Percentiles rank a stretch among this genome's conserved stretches.
Evolutionary conservation across 202 grass and related monocot species (phyloP).

Genomic region (Sporobolus alterniflorus): DNA sequence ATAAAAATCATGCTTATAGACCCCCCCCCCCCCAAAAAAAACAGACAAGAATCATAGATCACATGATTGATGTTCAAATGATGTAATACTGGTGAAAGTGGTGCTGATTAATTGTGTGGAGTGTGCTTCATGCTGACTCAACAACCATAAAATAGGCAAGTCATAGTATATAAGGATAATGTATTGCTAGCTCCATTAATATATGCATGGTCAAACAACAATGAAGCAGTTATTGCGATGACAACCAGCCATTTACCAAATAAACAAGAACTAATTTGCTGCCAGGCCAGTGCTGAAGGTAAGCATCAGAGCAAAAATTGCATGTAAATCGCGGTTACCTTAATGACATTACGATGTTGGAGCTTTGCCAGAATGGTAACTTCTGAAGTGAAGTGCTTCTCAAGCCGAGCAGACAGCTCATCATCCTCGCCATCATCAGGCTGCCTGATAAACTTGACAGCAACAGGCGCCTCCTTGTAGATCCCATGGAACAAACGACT

Average conservation of each 20-base stretch:
- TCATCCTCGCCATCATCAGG: slow-evolving; percentile 73
- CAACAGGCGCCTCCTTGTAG: slow-evolving; percentile 78
- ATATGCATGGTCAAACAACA: not conserved
- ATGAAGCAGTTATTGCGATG: not conserved
- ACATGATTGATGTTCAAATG: not conserved
- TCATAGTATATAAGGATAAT: not conserved
- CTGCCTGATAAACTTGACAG: slow-evolving; percentile 89
- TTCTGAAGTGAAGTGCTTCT: slow-evolving; percentile 91
- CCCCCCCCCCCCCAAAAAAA: too few relatives aligned
- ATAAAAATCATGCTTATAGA: slow-evolving; percentile 5
- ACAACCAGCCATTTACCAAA: slow-evolving; percentile 6
- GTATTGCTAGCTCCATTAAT: slow-evolving; percentile 21
- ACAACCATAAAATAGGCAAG: slow-evolving; percentile 6
- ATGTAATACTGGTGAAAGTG: slow-evolving; percentile 1
- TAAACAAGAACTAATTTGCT: not conserved
- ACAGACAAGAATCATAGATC: not conserved
- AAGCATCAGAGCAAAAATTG: slow-evolving; percentile 4
- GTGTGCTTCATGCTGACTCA: not conserved
- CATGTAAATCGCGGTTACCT: slow-evolving; percentile 51
- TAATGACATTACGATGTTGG: slow-evolving; percentile 85
- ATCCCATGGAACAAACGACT: slow-evolving; percentile 90
- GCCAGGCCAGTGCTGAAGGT: not conserved
- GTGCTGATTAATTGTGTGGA: not conserved
- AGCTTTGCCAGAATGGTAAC: slow-evolving; percentile 81
- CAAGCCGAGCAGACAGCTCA: slow-evolving; percentile 66